Evolutionary conservation across 2,329 filamentous ascomycete species (phyloP).

Genomic region (Talaromyces sp.): DNA sequence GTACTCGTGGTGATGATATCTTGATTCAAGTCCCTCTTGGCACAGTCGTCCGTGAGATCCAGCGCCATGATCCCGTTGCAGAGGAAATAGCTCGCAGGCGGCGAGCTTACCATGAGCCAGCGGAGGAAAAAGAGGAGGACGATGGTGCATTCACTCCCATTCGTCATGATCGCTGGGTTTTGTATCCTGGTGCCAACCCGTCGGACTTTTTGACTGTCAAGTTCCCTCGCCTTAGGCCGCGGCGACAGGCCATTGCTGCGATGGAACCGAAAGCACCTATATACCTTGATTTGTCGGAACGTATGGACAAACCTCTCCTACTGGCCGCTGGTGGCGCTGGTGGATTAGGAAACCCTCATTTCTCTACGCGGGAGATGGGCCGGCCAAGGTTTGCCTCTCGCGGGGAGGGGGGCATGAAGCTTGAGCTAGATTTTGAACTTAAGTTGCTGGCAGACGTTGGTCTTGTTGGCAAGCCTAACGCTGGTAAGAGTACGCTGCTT

Average conservation of each 20-base stretch:
- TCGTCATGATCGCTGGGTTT: constrained; percentile 74
- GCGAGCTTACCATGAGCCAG: constrained; percentile 8
- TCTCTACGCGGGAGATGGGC: constrained; percentile 72
- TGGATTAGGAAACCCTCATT: constrained; percentile 91
- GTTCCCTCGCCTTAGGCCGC: constrained; percentile 60
- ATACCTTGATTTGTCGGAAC: constrained; percentile 70
- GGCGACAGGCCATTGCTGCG: constrained; percentile 61
- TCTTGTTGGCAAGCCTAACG: constrained; percentile 91
- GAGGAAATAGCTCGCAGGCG: constrained; percentile 58
- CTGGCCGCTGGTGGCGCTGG: constrained; percentile 86
- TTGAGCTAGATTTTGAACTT: constrained; percentile 84
- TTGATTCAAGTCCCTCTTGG: constrained; percentile 90
- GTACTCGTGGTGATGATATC: constrained; percentile 81
- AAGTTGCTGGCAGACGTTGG: constrained; percentile 95
- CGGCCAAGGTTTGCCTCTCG: constrained; percentile 86
- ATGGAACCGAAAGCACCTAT: constrained; percentile 75
- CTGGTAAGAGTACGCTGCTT: constrained; percentile 90
- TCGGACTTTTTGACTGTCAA: constrained; percentile 66
- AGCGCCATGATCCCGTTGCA: constrained; percentile 73
- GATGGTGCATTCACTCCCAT: constrained; percentile 44
- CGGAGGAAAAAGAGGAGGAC: background rate
- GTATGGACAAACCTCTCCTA: constrained; percentile 80
- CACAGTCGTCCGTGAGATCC: constrained; percentile 83
- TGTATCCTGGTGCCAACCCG: constrained; percentile 78
- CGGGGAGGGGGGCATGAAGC: constrained; percentile 75